phyloP scores from a whole-genome alignment of 2,329 filamentous ascomycete species.

The Trichophyton benhamiae region DNA sequence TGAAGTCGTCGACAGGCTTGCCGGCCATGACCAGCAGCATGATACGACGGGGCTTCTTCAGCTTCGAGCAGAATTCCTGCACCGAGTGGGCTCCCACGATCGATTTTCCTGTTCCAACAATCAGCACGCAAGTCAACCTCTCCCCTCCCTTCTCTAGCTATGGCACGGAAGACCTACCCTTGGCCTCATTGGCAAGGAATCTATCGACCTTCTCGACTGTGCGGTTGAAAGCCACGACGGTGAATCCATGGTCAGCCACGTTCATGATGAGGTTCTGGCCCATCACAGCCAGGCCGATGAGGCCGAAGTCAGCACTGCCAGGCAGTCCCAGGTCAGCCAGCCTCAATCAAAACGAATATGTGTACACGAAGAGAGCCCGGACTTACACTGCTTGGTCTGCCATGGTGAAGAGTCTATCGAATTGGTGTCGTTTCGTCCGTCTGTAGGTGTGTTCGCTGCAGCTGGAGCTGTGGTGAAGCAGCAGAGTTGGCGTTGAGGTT shows the following conservation, averaged over 20 bases:
- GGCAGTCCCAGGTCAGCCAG: constrained; percentile 54
- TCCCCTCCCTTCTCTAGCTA: too few relatives aligned
- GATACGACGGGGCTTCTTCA: constrained; percentile 91
- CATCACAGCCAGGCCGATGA: constrained; percentile 89
- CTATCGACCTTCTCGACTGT: constrained; percentile 96
- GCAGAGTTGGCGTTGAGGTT: constrained; percentile 9
- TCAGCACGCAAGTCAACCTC: neutral
- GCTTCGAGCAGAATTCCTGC: constrained; percentile 89
- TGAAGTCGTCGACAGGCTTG: constrained; percentile 96
- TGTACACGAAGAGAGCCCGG: constrained; percentile 29
- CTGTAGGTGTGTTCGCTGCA: neutral
- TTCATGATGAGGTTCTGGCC: constrained; percentile 80
- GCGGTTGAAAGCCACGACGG: constrained; percentile 95
- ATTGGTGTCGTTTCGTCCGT: constrained; percentile 10
- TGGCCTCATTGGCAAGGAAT: constrained; percentile 82
- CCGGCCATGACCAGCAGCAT: constrained; percentile 99
- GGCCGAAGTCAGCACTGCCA: constrained; percentile 71
- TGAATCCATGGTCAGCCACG: constrained; percentile 86
- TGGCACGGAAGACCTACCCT: constrained; percentile 39
- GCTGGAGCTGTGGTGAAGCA: constrained; percentile 15
- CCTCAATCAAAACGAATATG: constrained; percentile 31
- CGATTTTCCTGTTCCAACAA: constrained; percentile 55
- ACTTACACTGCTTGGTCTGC: constrained; percentile 13
- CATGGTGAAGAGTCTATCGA: constrained; percentile 4
- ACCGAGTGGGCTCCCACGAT: constrained; percentile 86